Percentiles rank a stretch among this genome's conserved stretches.
phyloP scores from a whole-genome alignment of 257 asterid species.

The Cruciata laevipes region DNA sequence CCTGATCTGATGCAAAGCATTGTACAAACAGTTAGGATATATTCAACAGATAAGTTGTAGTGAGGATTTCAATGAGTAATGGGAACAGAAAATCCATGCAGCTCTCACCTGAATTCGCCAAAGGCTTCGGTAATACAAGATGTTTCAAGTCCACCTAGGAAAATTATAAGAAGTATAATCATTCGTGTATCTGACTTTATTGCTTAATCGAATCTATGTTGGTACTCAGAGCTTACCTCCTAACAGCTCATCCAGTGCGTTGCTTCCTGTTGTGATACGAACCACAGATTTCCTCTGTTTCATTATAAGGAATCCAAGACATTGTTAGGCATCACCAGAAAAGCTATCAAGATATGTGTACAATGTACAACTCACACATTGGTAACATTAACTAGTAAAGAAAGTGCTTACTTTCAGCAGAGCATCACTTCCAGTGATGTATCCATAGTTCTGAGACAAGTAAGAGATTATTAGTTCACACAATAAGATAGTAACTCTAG shows the following conservation, averaged over 20 bases:
- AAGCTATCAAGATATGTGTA: neutral
- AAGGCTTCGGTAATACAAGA: conserved; percentile 87
- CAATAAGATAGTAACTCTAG: neutral
- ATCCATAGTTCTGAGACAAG: conserved; percentile 68
- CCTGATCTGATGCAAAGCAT: conserved; percentile 66
- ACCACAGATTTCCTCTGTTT: conserved; percentile 74
- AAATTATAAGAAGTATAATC: conserved; percentile 13
- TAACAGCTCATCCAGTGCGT: conserved; percentile 91
- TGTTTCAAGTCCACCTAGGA: conserved; percentile 86
- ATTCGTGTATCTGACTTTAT: neutral
- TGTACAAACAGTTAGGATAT: conserved; percentile 16
- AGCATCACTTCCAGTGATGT: conserved; percentile 96
- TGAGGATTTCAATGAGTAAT: conserved; percentile 4
- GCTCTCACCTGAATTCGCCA: conserved; percentile 84
- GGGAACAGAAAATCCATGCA: neutral
- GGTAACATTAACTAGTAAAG: conserved; percentile 12
- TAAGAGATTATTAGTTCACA: conserved; percentile 3
- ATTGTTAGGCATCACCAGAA: neutral
- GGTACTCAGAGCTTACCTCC: conserved; percentile 48
- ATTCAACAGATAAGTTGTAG: neutral
- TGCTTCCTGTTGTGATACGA: conserved; percentile 92
- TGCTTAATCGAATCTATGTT: neutral
- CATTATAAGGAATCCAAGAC: neutral
- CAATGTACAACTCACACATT: neutral
- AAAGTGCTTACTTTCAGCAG: conserved; percentile 60